These are phyloP conservation scores for Talaromyces marneffei DNA, from an alignment of 2,329 filamentous ascomycete genomes.

Conservation along the genomic window DNA sequence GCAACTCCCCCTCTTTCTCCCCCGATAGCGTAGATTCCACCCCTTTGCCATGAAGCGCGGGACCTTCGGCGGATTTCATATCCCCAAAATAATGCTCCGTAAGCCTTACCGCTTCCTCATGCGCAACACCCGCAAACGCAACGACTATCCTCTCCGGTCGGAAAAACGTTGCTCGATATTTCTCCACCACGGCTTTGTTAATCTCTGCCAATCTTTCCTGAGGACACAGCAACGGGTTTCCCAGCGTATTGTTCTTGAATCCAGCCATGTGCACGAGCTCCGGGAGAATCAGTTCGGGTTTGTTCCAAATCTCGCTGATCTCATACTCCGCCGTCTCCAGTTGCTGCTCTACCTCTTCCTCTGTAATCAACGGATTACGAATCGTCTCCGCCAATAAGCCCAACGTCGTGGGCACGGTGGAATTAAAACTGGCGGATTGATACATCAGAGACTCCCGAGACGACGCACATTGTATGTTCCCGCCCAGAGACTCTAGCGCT, in stretches of 20 bases:
- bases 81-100: conserved; percentile 85
- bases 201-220: conserved; percentile 74
- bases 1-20: conserved; percentile 28
- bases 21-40: conserved; percentile 49
- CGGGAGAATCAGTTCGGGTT: conserved; percentile 90
- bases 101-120: conserved; percentile 70
- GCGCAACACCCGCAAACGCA: conserved; percentile 87
- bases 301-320: conserved; percentile 95
- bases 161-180: conserved; percentile 80
- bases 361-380: conserved; percentile 73
- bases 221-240: conserved; percentile 87
- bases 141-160: conserved; percentile 86
- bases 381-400: conserved; percentile 90
- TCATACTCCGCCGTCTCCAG: conserved; percentile 90
- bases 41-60: conserved; percentile 49
- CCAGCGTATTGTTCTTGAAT: conserved; percentile 92
- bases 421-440: conserved; percentile 96
- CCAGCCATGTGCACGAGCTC: conserved; percentile 94
- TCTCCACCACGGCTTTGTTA: conserved; percentile 63
- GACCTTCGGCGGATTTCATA: conserved; percentile 59
- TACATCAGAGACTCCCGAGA: conserved; percentile 97
- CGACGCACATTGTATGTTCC: conserved; percentile 95
- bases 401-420: conserved; percentile 74
- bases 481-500: conserved; percentile 77
- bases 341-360: conserved; percentile 80